Percentiles rank a stretch among this genome's conserved stretches.
These are phyloP conservation scores for Tremella mesenterica DNA, from an alignment of 768 basidiomycete genomes.

Conservation along the genomic window DNA sequence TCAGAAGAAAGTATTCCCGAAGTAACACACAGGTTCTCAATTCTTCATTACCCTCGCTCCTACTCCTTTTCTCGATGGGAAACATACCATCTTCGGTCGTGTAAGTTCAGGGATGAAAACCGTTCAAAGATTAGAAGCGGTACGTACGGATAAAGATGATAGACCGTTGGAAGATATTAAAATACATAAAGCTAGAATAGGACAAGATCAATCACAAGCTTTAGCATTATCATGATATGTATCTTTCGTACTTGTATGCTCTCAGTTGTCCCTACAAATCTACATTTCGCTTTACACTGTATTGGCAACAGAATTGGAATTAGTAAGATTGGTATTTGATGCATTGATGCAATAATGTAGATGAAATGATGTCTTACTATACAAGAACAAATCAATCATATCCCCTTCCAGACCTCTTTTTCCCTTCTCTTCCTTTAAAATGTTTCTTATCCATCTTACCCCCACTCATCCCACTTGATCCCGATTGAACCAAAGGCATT, in stretches of 20 bases:
- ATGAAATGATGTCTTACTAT: no score
- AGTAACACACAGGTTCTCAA: slow-evolving; percentile 32
- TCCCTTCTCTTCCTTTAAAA: slow-evolving; percentile 74
- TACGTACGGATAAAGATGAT: slow-evolving; percentile 80
- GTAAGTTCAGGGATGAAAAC: slow-evolving; percentile 87
- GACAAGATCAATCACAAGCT: slow-evolving; percentile 18
- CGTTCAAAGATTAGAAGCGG: slow-evolving; percentile 80
- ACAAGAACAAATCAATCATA: no score
- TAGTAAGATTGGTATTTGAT: no score
- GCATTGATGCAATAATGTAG: background rate
- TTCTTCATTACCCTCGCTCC: slow-evolving; percentile 44
- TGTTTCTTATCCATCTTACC: slow-evolving; percentile 62
- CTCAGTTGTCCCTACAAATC: no score
- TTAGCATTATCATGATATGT: no score
- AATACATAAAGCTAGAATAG: slow-evolving; percentile 64
- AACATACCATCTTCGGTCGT: slow-evolving; percentile 58
- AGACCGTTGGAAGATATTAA: slow-evolving; percentile 74
- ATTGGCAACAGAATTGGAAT: no score
- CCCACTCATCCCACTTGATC: no score
- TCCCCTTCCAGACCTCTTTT: slow-evolving; percentile 86
- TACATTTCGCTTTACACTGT: no score
- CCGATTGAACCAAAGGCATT: slow-evolving; percentile 66
- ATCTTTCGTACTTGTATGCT: no score
- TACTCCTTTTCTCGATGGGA: slow-evolving; percentile 46
- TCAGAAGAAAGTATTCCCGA: background rate